Conservation (phyloP, 768 basidiomycete genomes). For the Antrodiella citrinella region DNA sequence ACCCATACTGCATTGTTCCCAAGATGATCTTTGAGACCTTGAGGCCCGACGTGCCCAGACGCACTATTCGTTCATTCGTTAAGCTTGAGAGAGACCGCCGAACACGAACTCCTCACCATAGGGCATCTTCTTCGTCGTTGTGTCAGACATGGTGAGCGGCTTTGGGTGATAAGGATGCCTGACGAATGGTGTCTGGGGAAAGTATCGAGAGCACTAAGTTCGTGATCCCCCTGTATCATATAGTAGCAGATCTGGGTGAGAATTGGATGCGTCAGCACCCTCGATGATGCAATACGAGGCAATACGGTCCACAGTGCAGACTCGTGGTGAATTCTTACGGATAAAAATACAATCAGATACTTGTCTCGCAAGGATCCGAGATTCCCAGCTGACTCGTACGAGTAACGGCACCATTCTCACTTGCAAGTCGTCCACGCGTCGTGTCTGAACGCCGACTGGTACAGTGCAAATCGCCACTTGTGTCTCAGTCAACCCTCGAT, state of each 20-base stretch:
- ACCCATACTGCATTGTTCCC: constrained; percentile 16
- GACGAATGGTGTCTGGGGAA: not conserved
- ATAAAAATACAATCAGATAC: too few relatives aligned
- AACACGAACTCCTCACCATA: constrained; percentile 6
- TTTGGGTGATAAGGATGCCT: not conserved
- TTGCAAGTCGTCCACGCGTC: too few relatives aligned
- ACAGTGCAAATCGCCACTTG: too few relatives aligned
- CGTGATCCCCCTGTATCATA: too few relatives aligned
- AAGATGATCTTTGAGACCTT: constrained; percentile 32
- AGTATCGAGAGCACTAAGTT: not conserved
- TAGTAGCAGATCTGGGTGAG: not conserved
- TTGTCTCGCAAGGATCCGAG: too few relatives aligned
- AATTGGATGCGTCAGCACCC: not conserved
- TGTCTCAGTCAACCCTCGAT: too few relatives aligned
- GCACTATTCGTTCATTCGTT: constrained; percentile 17
- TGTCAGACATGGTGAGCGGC: not conserved
- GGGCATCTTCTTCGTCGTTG: constrained; percentile 8
- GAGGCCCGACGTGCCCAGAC: constrained; percentile 36
- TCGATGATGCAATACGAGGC: not conserved
- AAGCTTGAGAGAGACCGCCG: not conserved
- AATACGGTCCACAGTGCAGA: not conserved
- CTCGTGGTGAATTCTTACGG: not conserved
- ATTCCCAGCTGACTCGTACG: too few relatives aligned
- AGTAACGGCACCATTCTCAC: too few relatives aligned
- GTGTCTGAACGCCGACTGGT: too few relatives aligned